These are phyloP conservation scores for Asterella californica DNA, from an alignment of 225 moss, liverwort and hornwort species.

Conservation along the genomic window DNA sequence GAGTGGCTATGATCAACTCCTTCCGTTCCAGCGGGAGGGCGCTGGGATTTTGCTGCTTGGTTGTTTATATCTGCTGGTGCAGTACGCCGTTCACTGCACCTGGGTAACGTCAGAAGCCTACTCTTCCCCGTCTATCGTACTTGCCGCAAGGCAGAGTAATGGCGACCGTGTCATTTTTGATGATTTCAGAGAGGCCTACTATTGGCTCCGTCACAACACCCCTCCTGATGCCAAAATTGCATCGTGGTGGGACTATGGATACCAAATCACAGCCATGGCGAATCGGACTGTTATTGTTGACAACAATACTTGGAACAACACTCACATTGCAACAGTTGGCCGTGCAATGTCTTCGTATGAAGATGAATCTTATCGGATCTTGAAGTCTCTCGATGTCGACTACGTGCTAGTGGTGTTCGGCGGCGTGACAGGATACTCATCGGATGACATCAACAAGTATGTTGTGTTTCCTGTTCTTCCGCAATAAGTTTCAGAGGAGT, in stretches of 20 bases:
- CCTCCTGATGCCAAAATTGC: conserved; percentile 91
- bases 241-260: conserved; percentile 99
- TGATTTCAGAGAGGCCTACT: conserved; percentile 97
- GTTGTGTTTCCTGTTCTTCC: neutral
- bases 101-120: conserved; percentile 99
- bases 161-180: conserved; percentile 98
- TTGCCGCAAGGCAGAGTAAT: conserved; percentile 94
- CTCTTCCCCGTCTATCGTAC: conserved; percentile 95
- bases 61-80: conserved; percentile 70
- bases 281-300: conserved; percentile 98
- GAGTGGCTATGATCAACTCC: conserved; percentile 72
- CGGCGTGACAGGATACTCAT: conserved; percentile 96
- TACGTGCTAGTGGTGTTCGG: conserved; percentile 97
- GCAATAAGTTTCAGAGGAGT: neutral
- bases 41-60: conserved; percentile 63
- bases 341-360: conserved; percentile 95
- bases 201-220: conserved; percentile 96
- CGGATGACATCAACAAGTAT: conserved; percentile 98
- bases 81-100: conserved; percentile 83
- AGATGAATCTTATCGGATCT: conserved; percentile 84
- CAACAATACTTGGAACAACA: conserved; percentile 99
- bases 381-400: conserved; percentile 85
- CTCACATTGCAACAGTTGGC: conserved; percentile 96
- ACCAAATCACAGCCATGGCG: conserved; percentile 94
- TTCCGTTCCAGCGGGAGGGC: conserved; percentile 90